These are phyloP conservation scores for Nitzschia sp. DNA, from an alignment of 108 stramenopile genomes.

Conservation along the genomic window DNA sequence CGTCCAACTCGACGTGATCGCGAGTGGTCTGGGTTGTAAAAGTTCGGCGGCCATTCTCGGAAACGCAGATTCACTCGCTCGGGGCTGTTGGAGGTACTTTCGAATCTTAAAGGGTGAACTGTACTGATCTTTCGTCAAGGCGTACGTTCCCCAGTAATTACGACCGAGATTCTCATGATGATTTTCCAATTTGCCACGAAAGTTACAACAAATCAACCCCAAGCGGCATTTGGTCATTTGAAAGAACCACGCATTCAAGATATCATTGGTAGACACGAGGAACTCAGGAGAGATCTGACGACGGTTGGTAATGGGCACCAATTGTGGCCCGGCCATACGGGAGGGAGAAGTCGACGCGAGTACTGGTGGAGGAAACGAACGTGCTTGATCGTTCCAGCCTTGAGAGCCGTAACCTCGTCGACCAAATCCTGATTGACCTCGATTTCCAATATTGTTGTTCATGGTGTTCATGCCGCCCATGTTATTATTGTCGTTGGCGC, in stretches of 20 bases:
- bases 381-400: no score
- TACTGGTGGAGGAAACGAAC: no score
- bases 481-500: no score
- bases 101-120: not conserved
- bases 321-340: no score
- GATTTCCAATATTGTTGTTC: no score
- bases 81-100: not conserved
- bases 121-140: not conserved
- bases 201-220: conserved; percentile 6
- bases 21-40: not conserved
- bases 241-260: conserved; percentile 8
- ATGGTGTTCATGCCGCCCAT: no score
- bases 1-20: not conserved
- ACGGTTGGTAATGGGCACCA: no score
- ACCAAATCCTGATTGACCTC: no score
- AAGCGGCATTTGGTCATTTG: conserved; percentile 5
- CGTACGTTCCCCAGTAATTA: conserved; percentile 5
- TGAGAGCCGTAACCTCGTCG: no score
- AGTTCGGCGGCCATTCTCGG: not conserved
- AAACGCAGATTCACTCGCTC: not conserved
- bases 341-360: no score
- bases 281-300: no score
- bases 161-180: conserved; percentile 1
- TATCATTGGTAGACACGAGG: conserved; percentile 1
- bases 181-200: not conserved